These are phyloP conservation scores for Dictyostelium discoideum DNA, from an alignment of 78 protist species.

Conservation along the genomic window DNA sequence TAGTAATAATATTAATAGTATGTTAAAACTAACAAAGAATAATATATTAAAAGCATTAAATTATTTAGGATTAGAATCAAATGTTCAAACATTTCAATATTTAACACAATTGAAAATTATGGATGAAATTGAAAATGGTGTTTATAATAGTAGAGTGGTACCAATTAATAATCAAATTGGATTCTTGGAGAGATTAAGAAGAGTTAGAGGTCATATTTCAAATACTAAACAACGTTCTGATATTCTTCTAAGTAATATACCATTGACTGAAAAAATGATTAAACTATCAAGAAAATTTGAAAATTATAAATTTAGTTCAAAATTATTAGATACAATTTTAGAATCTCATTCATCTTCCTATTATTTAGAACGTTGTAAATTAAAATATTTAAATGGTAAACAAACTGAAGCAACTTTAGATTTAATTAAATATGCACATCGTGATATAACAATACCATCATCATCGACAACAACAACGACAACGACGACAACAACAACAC, in stretches of 20 bases:
- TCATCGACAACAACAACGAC: not conserved
- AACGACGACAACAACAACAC: not conserved
- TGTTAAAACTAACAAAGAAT: not conserved
- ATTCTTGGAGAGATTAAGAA: constrained; percentile 39
- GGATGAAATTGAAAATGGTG: constrained; percentile 74
- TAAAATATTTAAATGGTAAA: constrained; percentile 30
- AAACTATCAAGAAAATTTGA: constrained; percentile 43
- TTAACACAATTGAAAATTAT: constrained; percentile 59
- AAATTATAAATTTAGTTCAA: constrained; percentile 12
- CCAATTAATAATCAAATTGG: constrained; percentile 55
- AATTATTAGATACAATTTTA: constrained; percentile 33
- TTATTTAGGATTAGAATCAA: constrained; percentile 52
- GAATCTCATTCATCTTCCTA: constrained; percentile 37
- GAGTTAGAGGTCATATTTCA: constrained; percentile 38
- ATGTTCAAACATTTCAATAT: constrained; percentile 57
- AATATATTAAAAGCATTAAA: constrained; percentile 18
- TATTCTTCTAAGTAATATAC: constrained; percentile 40
- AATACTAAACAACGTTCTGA: constrained; percentile 1
- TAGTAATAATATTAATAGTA: not conserved
- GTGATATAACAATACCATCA: not conserved
- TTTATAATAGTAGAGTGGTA: not conserved
- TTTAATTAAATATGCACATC: not conserved
- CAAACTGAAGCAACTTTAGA: constrained; percentile 12
- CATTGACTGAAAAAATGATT: constrained; percentile 52
- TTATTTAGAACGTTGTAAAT: constrained; percentile 33